These are phyloP conservation scores for Psilocybe tampanensis DNA, from an alignment of 768 basidiomycete species.

Conservation along the genomic window DNA sequence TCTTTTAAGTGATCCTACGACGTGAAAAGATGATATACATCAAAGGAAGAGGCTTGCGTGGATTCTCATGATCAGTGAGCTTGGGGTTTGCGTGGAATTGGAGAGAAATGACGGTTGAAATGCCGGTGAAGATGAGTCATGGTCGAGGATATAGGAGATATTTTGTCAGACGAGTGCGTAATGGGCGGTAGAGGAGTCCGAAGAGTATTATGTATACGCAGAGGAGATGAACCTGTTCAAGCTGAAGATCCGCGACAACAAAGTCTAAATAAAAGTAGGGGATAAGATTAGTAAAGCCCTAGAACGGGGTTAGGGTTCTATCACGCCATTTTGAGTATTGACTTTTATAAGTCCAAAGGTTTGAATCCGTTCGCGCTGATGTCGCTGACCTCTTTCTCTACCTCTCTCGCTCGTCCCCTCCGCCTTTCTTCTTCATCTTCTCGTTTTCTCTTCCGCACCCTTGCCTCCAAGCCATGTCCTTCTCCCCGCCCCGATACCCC, in stretches of 20 bases:
- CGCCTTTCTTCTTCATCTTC: slow-evolving; percentile 1
- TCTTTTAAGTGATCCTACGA: too few species aligned
- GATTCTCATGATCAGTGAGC: too few species aligned
- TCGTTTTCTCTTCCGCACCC: background rate
- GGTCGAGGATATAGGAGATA: background rate
- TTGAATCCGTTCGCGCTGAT: background rate
- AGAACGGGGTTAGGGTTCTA: slow-evolving; percentile 19
- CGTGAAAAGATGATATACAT: too few species aligned
- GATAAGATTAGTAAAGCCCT: background rate
- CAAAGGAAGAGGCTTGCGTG: too few species aligned
- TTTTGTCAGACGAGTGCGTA: background rate
- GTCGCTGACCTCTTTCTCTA: background rate
- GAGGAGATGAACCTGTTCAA: too few species aligned
- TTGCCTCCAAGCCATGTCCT: slow-evolving; percentile 4
- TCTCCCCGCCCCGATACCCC: slow-evolving; percentile 18
- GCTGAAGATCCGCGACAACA: too few species aligned
- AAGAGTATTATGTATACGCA: too few species aligned
- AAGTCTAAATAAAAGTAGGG: too few species aligned
- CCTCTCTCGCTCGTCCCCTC: background rate
- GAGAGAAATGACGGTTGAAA: background rate
- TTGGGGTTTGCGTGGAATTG: too few species aligned
- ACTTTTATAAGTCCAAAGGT: background rate
- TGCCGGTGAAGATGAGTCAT: background rate
- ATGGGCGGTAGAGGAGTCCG: background rate
- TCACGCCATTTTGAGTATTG: slow-evolving; percentile 9